Evolutionary conservation across 805 yeast species (phyloP).

Genomic region (Wickerhamiella qilinensis): DNA sequence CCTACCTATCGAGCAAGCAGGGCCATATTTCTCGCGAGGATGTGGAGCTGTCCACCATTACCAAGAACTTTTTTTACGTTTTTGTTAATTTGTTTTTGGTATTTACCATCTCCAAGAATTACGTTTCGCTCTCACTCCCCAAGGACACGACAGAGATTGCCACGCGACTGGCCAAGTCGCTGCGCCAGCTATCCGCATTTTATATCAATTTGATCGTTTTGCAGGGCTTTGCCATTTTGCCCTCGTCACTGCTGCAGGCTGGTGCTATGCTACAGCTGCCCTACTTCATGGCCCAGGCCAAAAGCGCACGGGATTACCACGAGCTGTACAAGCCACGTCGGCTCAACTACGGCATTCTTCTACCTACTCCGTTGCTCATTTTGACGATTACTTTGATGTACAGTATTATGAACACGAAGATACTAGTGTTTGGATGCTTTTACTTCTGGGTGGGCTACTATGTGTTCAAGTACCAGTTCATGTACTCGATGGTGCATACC

Average conservation of each 20-base stretch:
- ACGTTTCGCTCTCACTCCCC: conserved; percentile 66
- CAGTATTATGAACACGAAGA: conserved; percentile 79
- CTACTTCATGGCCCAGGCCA: conserved; percentile 43
- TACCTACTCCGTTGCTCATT: conserved; percentile 83
- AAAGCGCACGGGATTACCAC: conserved; percentile 70
- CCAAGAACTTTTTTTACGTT: conserved; percentile 86
- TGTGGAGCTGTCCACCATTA: conserved; percentile 75
- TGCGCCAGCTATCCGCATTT: conserved; percentile 64
- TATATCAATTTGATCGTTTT: conserved; percentile 75
- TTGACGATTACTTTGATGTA: conserved; percentile 73
- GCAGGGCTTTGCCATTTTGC: conserved; percentile 78
- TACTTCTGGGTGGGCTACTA: conserved; percentile 76
- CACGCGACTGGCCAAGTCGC: conserved; percentile 64
- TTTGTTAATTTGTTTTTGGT: conserved; percentile 88
- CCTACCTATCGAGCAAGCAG: conserved; percentile 66
- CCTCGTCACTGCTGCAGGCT: conserved; percentile 65
- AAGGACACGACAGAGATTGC: conserved; percentile 87
- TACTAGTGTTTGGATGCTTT: conserved; percentile 64
- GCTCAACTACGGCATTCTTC: conserved; percentile 76
- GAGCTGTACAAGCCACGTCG: conserved; percentile 73
- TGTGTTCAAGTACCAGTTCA: conserved; percentile 78
- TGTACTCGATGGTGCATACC: conserved; percentile 84
- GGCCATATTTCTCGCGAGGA: conserved; percentile 88
- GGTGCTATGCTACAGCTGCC: conserved; percentile 70
- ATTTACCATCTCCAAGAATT: conserved; percentile 75